phyloP scores from a whole-genome alignment of 805 yeast genomes.

The Kuraishia borneana region DNA sequence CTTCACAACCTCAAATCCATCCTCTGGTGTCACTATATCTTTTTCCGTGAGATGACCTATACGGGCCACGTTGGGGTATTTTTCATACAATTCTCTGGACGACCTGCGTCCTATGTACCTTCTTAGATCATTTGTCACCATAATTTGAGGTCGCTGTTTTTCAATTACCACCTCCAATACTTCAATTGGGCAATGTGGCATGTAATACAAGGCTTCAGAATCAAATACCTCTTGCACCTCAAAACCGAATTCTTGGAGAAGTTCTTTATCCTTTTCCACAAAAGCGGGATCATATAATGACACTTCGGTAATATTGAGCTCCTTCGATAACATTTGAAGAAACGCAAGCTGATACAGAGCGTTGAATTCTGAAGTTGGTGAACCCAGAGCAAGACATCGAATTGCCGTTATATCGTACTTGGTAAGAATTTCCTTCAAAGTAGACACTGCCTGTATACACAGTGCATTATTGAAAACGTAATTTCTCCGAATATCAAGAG shows the following conservation, averaged over 20 bases:
- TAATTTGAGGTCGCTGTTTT: slow-evolving; percentile 10
- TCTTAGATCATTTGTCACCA: slow-evolving; percentile 19
- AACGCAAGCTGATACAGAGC: slow-evolving; percentile 18
- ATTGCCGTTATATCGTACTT: background rate
- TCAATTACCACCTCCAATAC: slow-evolving; percentile 14
- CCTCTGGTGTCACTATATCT: background rate
- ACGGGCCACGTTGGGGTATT: slow-evolving; percentile 17
- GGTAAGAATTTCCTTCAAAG: no score
- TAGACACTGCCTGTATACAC: background rate
- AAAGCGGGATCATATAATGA: slow-evolving; percentile 22
- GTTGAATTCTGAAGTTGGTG: background rate
- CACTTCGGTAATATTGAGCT: slow-evolving; percentile 7
- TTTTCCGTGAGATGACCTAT: slow-evolving; percentile 7
- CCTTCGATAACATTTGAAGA: slow-evolving; percentile 7
- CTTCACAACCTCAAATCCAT: slow-evolving; percentile 1
- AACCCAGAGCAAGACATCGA: slow-evolving; percentile 3
- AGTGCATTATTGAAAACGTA: background rate
- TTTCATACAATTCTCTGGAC: slow-evolving; percentile 12
- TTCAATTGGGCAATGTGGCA: slow-evolving; percentile 23
- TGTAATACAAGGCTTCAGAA: slow-evolving; percentile 10
- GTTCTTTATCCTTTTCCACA: slow-evolving; percentile 9
- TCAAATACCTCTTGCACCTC: slow-evolving; percentile 5
- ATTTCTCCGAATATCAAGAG: no score
- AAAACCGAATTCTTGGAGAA: slow-evolving; percentile 7
- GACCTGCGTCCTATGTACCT: slow-evolving; percentile 16